These are phyloP conservation scores for Deinandra increscens DNA, from an alignment of 129 eudicot species.

Conservation along the genomic window DNA sequence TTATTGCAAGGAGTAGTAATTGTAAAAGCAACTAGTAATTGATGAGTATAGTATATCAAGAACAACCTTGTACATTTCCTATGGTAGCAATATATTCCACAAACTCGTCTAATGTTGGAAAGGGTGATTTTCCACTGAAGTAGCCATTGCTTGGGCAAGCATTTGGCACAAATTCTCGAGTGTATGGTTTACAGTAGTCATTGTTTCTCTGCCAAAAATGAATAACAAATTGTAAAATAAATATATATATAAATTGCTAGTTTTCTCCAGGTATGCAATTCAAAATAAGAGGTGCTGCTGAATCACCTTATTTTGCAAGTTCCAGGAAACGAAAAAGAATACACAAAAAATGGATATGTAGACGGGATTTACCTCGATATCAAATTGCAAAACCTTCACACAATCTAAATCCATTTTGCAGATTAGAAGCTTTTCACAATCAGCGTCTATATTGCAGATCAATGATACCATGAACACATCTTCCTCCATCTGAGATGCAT, in stretches of 20 bases:
- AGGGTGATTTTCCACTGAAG: slow-evolving; percentile 77
- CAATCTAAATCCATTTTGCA: slow-evolving; percentile 95
- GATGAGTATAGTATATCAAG: slow-evolving; percentile 3
- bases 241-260: not conserved
- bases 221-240: not conserved
- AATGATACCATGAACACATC: slow-evolving; percentile 85
- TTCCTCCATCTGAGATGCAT: slow-evolving; percentile 60
- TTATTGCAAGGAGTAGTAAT: not conserved
- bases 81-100: slow-evolving; percentile 61
- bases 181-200: slow-evolving; percentile 29
- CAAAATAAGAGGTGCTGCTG: not conserved
- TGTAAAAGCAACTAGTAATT: not conserved
- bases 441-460: slow-evolving; percentile 82
- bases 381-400: slow-evolving; percentile 80
- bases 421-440: slow-evolving; percentile 76
- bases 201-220: slow-evolving; percentile 48
- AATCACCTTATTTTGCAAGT: not conserved
- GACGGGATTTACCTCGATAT: slow-evolving; percentile 68
- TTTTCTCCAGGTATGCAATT: not conserved
- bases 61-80: slow-evolving; percentile 71
- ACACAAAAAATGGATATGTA: not conserved
- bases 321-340: not conserved
- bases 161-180: slow-evolving; percentile 43
- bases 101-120: slow-evolving; percentile 74
- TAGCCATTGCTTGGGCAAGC: slow-evolving; percentile 51